A percentile compares a stretch with the other conserved stretches of the same genome.
Conservation (phyloP, 306 rosid species). For the Oxytropis ochrocephala region DNA sequence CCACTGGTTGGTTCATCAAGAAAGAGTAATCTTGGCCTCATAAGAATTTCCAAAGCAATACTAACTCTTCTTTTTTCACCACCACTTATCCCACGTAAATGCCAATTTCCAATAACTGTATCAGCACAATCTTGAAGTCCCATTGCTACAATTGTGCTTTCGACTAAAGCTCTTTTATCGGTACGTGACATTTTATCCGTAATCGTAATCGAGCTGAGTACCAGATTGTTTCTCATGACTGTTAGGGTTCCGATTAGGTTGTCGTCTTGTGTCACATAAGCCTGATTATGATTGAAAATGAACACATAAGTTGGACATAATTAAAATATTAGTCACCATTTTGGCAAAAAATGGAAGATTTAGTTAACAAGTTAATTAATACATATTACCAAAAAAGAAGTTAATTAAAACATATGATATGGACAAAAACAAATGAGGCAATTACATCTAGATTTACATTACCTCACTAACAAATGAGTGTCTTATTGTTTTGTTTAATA, state of each 20-base stretch:
- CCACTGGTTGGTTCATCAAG: constrained; percentile 99
- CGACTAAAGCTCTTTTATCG: constrained; percentile 65
- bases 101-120: constrained; percentile 95
- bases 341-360: not conserved
- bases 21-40: constrained; percentile 83
- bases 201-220: constrained; percentile 72
- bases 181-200: constrained; percentile 69
- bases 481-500: not conserved
- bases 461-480: not conserved
- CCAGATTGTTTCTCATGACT: constrained; percentile 79
- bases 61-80: constrained; percentile 97
- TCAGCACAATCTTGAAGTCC: constrained; percentile 97
- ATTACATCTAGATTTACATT: not conserved
- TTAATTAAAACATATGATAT: not conserved
- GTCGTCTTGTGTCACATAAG: constrained; percentile 98
- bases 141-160: constrained; percentile 90
- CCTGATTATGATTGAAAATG: constrained; percentile 38
- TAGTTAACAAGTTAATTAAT: not conserved
- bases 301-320: not conserved
- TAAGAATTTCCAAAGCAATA: constrained; percentile 87
- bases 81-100: constrained; percentile 91
- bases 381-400: no score
- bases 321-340: not conserved
- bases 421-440: not conserved
- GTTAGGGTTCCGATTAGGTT: constrained; percentile 88